phyloP scores from a whole-genome alignment of 2,329 filamentous ascomycete species.

The Colletotrichum sp. region DNA sequence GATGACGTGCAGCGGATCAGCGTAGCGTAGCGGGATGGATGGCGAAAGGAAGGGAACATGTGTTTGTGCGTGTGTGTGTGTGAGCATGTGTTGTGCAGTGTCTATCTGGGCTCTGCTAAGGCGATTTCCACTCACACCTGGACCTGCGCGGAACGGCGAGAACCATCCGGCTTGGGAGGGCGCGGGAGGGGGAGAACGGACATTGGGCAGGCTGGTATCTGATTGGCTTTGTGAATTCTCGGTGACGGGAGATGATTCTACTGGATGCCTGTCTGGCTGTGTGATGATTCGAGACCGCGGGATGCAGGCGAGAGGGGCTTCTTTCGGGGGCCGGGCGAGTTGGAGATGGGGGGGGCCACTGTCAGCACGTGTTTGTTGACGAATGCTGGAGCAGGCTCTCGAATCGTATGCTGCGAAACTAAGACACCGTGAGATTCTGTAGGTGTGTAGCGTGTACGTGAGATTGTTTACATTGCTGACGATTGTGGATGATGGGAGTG shows the following conservation, averaged over 20 bases:
- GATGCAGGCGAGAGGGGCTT: not conserved
- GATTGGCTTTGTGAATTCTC: not conserved
- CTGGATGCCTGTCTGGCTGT: not conserved
- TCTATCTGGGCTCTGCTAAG: not conserved
- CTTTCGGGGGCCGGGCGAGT: not conserved
- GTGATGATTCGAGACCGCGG: not conserved
- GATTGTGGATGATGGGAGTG: not conserved
- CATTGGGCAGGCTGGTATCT: not conserved
- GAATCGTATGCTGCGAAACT: not conserved
- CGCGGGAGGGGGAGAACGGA: not conserved
- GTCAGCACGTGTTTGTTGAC: not conserved
- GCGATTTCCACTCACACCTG: not conserved
- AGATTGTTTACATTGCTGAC: not conserved
- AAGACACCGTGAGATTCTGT: not conserved
- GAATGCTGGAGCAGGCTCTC: not conserved
- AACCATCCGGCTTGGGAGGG: not conserved
- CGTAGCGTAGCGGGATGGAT: not conserved
- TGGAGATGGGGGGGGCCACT: no score
- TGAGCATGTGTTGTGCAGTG: not conserved
- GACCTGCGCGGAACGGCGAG: not conserved
- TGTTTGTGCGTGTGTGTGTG: not conserved
- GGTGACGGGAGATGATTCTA: not conserved
- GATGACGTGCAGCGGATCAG: slow-evolving; percentile 16
- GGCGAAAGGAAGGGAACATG: not conserved
- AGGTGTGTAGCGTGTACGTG: not conserved